These are phyloP conservation scores for Elymus sibiricus DNA, from an alignment of 176 grass and related monocot genomes.

Conservation along the genomic window DNA sequence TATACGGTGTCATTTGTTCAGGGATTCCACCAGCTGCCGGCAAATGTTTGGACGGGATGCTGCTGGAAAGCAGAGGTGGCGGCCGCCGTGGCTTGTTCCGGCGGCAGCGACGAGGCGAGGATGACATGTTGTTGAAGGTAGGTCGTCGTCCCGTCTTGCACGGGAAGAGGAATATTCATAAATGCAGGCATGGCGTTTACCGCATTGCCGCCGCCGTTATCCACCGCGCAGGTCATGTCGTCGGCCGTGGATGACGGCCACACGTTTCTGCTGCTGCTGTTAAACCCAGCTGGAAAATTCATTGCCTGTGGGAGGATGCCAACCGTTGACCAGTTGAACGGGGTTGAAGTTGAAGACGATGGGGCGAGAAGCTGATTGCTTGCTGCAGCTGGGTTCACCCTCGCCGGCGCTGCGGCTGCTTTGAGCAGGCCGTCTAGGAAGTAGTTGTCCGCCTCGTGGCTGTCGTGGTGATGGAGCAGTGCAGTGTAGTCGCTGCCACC, in stretches of 20 bases:
- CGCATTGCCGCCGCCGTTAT: slow-evolving; percentile 29
- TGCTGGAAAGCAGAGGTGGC: slow-evolving; percentile 43
- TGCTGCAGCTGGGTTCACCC: not conserved
- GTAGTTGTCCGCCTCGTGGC: slow-evolving; percentile 41
- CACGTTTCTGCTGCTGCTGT: not conserved
- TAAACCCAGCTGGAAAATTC: slow-evolving; percentile 24
- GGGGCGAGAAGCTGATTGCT: slow-evolving; percentile 29
- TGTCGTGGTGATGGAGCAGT: slow-evolving; percentile 46
- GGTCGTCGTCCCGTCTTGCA: not conserved
- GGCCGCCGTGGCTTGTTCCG: slow-evolving; percentile 27
- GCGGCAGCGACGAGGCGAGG: slow-evolving; percentile 8
- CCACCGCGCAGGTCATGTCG: not conserved
- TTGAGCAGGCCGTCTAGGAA: slow-evolving; percentile 68
- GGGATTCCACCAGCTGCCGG: slow-evolving; percentile 60
- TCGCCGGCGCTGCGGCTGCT: slow-evolving; percentile 17
- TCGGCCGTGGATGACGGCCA: slow-evolving; percentile 8
- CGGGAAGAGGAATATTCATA: slow-evolving; percentile 26
- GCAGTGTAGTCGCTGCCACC: slow-evolving; percentile 25
- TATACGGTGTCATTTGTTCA: slow-evolving; percentile 28
- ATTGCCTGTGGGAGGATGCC: slow-evolving; percentile 35
- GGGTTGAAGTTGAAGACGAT: not conserved
- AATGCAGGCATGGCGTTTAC: slow-evolving; percentile 25
- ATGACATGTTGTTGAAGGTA: slow-evolving; percentile 33
- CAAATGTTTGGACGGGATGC: slow-evolving; percentile 55
- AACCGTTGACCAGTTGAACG: slow-evolving; percentile 36